These are phyloP conservation scores for Plectosphaerella sp. DNA, from an alignment of 2,329 filamentous ascomycete genomes.

Conservation along the genomic window DNA sequence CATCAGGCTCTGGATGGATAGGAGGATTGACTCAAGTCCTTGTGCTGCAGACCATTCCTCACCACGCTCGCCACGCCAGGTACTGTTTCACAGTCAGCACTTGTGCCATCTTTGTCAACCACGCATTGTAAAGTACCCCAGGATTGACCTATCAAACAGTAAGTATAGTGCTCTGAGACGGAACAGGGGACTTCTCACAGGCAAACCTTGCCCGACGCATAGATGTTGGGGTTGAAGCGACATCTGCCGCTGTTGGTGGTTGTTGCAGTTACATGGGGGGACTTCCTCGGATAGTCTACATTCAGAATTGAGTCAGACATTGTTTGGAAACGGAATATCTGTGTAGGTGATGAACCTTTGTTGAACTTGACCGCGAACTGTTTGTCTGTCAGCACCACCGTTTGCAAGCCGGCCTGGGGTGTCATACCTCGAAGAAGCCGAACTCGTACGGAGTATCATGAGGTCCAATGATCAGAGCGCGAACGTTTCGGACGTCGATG, in stretches of 20 bases:
- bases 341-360: slow-evolving; percentile 47
- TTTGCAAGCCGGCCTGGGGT: not conserved
- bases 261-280: slow-evolving; percentile 58
- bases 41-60: slow-evolving; percentile 98
- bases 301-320: slow-evolving; percentile 5
- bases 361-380: slow-evolving; percentile 76
- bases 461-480: slow-evolving; percentile 84
- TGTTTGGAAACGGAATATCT: not conserved
- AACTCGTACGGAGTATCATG: slow-evolving; percentile 96
- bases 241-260: slow-evolving; percentile 88
- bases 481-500: slow-evolving; percentile 81
- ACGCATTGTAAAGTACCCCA: slow-evolving; percentile 59
- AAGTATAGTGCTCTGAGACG: not conserved
- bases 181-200: slow-evolving; percentile 52
- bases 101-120: too few relatives aligned
- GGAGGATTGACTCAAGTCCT: slow-evolving; percentile 86
- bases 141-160: slow-evolving; percentile 60
- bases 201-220: slow-evolving; percentile 86
- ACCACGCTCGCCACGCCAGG: slow-evolving; percentile 84
- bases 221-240: slow-evolving; percentile 97
- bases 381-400: slow-evolving; percentile 19
- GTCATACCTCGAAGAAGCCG: slow-evolving; percentile 85
- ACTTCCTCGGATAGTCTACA: slow-evolving; percentile 77
- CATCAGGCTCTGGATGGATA: slow-evolving; percentile 96
- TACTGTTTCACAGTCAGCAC: slow-evolving; percentile 46